Evolutionary conservation across 768 basidiomycete genomes (phyloP).

Genomic region (Hortiboletus flavorubellus): DNA sequence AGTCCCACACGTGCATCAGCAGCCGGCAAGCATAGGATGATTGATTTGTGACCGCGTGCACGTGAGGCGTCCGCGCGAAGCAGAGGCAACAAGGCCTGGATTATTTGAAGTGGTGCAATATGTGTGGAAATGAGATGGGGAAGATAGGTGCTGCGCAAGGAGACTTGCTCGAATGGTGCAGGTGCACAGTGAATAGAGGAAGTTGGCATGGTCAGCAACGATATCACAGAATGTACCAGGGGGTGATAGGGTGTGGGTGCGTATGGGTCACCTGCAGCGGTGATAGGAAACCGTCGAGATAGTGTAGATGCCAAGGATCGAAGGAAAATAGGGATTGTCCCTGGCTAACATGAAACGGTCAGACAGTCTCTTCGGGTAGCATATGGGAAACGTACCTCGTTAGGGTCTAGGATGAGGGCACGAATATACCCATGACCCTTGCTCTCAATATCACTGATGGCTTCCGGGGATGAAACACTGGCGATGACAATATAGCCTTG

Average conservation of each 20-base stretch:
- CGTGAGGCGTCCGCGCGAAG: constrained; percentile 64
- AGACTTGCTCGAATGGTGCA: constrained; percentile 70
- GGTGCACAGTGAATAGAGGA: constrained; percentile 36
- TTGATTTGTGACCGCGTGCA: constrained; percentile 41
- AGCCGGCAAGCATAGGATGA: constrained; percentile 74
- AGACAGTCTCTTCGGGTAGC: not conserved
- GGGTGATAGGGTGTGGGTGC: constrained; percentile 61
- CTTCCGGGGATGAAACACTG: constrained; percentile 68
- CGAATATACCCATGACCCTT: constrained; percentile 72
- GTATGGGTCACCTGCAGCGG: constrained; percentile 77
- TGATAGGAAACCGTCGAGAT: constrained; percentile 79
- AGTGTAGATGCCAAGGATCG: constrained; percentile 78
- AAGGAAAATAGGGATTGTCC: constrained; percentile 69
- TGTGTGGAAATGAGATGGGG: constrained; percentile 74
- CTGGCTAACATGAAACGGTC: constrained; percentile 47
- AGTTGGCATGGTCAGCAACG: constrained; percentile 59
- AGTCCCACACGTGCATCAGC: constrained; percentile 70
- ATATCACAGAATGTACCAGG: constrained; percentile 75
- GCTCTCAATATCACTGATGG: constrained; percentile 61
- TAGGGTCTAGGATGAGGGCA: constrained; percentile 77
- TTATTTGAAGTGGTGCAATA: constrained; percentile 69
- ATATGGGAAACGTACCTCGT: constrained; percentile 48
- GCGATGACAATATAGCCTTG: constrained; percentile 82
- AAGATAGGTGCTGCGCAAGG: constrained; percentile 59
- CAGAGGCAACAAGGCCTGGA: constrained; percentile 74